phyloP scores from a whole-genome alignment of 495 filamentous ascomycete genomes.

The Polyplosphaeria fusca region DNA sequence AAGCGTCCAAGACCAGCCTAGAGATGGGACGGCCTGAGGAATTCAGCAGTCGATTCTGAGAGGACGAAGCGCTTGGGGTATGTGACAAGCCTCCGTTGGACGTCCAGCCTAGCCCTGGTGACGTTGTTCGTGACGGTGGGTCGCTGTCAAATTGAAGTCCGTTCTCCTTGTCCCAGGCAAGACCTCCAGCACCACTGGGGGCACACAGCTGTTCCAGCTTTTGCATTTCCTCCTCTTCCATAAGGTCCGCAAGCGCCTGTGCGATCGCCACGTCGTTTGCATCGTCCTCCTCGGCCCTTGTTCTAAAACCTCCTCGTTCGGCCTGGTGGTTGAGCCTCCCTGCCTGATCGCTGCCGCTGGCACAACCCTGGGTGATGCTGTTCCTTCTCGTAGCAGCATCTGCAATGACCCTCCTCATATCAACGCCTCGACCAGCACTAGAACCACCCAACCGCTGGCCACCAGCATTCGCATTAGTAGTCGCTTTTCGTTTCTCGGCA shows the following conservation, averaged over 20 bases:
- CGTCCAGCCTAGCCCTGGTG: conserved; percentile 6
- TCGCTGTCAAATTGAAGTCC: conserved; percentile 61
- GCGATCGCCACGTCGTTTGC: conserved; percentile 89
- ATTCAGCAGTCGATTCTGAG: not conserved
- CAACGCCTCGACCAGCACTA: conserved; percentile 57
- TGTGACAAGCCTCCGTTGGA: not conserved
- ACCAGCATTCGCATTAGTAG: conserved; percentile 48
- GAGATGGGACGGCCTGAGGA: conserved; percentile 31
- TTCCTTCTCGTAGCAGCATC: conserved; percentile 69
- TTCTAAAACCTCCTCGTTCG: conserved; percentile 69
- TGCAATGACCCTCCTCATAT: conserved; percentile 72
- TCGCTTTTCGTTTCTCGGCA: conserved; percentile 66
- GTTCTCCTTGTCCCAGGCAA: conserved; percentile 44
- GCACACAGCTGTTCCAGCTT: conserved; percentile 53
- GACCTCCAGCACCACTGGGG: conserved; percentile 33
- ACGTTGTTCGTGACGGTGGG: conserved; percentile 15
- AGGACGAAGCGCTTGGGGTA: conserved; percentile 3
- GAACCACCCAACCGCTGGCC: conserved; percentile 73
- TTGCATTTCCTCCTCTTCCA: conserved; percentile 77
- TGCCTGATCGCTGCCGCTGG: conserved; percentile 64
- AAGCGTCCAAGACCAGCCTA: conserved; percentile 35
- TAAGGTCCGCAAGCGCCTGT: conserved; percentile 80
- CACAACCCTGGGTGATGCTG: conserved; percentile 67
- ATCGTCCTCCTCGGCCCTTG: conserved; percentile 82
- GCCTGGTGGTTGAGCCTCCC: conserved; percentile 62